Base-by-base conservation (phyloP, 1,284 basidiomycete genomes). In the Cutaneotrichosporon mucoides region DNA sequence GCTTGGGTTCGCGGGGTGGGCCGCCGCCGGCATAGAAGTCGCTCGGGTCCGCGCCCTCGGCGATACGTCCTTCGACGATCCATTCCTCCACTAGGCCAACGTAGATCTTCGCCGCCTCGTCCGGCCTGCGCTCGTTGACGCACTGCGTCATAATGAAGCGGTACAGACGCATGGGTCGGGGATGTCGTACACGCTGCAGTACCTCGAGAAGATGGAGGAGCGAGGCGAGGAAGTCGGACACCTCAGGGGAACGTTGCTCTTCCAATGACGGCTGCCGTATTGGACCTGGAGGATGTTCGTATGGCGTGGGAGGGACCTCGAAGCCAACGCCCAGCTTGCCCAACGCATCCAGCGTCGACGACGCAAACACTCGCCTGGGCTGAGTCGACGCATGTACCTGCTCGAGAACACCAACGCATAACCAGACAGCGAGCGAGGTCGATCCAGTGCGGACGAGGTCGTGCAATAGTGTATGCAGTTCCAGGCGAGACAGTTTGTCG, bases 11-110 rank as follows among this genome's bases (percentile, higher is more conserved):
- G 24, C 57, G 55, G 10, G 40, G 54, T n/a, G 61, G 54, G 8
- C 53, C 49, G 7, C 58, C 57, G 12, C 71, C 69, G 4, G 65
- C 63, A 53, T 72, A 60, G 46, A 75, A 75, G 53, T 76, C 73
- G 12, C 69, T 70, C 10, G 67, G 60, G 41, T 68, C 65, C 1
- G 73, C 76, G 1, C 73, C 76, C 41, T 72, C 68, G 8, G 76
- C 76, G 24, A 77, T 64, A 37, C 76, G 60, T 2, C 76, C 76
- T 59, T 79, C 76, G 46, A 73, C 71, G 36, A 76, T 72, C 78
- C 78, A 79, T 59, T 78, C 78, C 53, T 79, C 77, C 6, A 78
- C 76, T 44, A 77, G 61, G 13, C 69, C 73, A 12, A 73, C 76
- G 56, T 71, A 78, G 4, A 78, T 66, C 55, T 72, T 70, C 0